These are phyloP conservation scores for Cercospora sojina DNA, from an alignment of 2,329 filamentous ascomycete species.

Conservation along the genomic window DNA sequence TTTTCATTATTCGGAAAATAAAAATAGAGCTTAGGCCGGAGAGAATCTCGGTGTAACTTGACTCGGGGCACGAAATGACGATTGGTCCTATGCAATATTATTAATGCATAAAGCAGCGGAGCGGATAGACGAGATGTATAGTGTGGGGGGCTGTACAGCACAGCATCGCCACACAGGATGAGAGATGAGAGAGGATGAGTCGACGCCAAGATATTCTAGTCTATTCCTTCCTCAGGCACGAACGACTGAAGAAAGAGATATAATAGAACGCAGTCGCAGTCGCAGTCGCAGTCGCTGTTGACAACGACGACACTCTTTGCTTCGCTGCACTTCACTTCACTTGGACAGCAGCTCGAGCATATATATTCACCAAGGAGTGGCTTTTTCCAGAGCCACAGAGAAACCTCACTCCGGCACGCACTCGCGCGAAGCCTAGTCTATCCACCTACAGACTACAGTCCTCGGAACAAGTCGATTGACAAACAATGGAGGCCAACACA, in stretches of 20 bases:
- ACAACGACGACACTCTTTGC: not conserved
- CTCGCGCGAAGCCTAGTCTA: too few relatives aligned
- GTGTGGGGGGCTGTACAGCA: not conserved
- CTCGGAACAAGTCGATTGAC: not conserved
- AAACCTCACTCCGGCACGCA: too few relatives aligned
- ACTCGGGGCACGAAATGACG: too few relatives aligned
- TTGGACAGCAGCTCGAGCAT: too few relatives aligned
- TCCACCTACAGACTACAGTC: too few relatives aligned
- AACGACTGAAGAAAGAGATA: not conserved
- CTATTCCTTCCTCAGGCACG: not conserved
- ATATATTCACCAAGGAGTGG: too few relatives aligned
- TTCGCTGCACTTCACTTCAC: too few relatives aligned
- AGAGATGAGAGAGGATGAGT: not conserved
- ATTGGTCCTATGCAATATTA: too few relatives aligned
- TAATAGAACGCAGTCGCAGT: not conserved
- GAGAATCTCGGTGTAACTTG: too few relatives aligned
- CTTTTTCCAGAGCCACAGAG: too few relatives aligned
- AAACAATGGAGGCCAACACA: not conserved
- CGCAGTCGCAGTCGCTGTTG: not conserved
- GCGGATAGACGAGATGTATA: not conserved
- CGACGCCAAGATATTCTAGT: not conserved
- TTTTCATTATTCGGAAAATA: too few relatives aligned
- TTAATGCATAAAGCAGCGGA: not conserved
- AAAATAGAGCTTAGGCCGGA: too few relatives aligned
- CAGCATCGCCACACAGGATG: not conserved